Evolutionary conservation across 2,329 filamentous ascomycete species (phyloP).

Genomic region (Diaporthe caulivora): DNA sequence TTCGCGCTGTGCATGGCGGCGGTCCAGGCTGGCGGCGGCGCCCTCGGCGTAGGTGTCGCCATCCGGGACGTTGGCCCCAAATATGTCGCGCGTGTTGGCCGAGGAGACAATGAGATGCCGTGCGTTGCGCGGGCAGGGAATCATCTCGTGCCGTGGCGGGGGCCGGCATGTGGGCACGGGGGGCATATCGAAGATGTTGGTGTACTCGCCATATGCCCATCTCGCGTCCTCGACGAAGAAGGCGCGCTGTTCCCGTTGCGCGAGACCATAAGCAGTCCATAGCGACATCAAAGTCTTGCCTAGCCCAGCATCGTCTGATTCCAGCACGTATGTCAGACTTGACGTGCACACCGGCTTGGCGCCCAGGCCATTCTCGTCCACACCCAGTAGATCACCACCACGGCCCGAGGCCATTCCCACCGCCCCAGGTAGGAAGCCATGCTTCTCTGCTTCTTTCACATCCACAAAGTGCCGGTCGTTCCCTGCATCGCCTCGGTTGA

Average conservation of each 20-base stretch:
- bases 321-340: conserved; percentile 83
- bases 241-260: conserved; percentile 77
- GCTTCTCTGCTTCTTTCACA: conserved; percentile 76
- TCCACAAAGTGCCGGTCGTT: conserved; percentile 80
- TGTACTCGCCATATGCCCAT: conserved; percentile 85
- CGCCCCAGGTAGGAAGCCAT: conserved; percentile 69
- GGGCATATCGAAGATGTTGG: conserved; percentile 77
- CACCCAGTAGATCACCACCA: conserved; percentile 58
- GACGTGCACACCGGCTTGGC: conserved; percentile 72
- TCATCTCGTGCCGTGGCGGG: conserved; percentile 79
- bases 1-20: conserved; percentile 65
- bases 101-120: conserved; percentile 81
- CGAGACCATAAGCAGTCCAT: conserved; percentile 87
- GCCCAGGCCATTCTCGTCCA: conserved; percentile 56
- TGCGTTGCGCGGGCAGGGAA: conserved; percentile 83
- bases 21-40: conserved; percentile 61
- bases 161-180: conserved; percentile 75
- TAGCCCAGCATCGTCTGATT: conserved; percentile 80
- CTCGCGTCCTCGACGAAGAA: conserved; percentile 90
- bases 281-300: conserved; percentile 82
- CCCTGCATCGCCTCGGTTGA: conserved; percentile 62
- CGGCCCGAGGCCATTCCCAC: conserved; percentile 50
- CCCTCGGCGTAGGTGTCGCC: conserved; percentile 62
- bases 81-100: conserved; percentile 73
- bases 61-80: conserved; percentile 60